Evolutionary conservation across 768 basidiomycete genomes (phyloP).

Genomic region (Leccinum imitatum): DNA sequence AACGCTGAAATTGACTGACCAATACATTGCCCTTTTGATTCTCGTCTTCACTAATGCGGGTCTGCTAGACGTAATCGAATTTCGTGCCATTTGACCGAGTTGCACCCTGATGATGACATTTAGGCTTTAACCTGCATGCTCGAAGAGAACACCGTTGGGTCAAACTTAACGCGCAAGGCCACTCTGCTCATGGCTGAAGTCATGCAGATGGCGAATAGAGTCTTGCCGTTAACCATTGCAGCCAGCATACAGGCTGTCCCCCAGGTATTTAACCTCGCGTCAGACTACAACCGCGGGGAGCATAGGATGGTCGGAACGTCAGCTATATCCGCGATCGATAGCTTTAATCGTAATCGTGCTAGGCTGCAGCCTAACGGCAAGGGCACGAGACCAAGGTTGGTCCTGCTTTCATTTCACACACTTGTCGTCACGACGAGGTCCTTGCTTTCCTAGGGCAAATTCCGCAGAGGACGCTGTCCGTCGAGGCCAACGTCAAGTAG

Average conservation of each 20-base stretch:
- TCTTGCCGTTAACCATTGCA: slow-evolving; percentile 79
- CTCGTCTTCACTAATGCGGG: slow-evolving; percentile 86
- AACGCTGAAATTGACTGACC: slow-evolving; percentile 82
- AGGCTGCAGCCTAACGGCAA: slow-evolving; percentile 63
- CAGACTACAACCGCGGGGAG: slow-evolving; percentile 71
- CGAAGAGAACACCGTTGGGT: slow-evolving; percentile 72
- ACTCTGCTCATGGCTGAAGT: slow-evolving; percentile 90
- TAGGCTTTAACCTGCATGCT: slow-evolving; percentile 86
- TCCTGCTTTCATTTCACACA: neutral
- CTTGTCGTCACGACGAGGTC: neutral
- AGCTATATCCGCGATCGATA: slow-evolving; percentile 85
- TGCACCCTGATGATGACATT: slow-evolving; percentile 3
- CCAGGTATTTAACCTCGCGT: slow-evolving; percentile 79
- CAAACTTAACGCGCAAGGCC: slow-evolving; percentile 82
- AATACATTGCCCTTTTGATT: slow-evolving; percentile 85
- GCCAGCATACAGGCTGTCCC: slow-evolving; percentile 88
- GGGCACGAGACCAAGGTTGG: slow-evolving; percentile 64
- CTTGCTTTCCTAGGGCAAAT: slow-evolving; percentile 52
- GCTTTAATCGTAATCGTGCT: slow-evolving; percentile 85
- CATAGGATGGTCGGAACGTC: slow-evolving; percentile 82
- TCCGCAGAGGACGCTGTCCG: slow-evolving; percentile 84
- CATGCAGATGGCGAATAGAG: slow-evolving; percentile 82
- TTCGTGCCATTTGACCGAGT: neutral
- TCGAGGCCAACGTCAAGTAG: slow-evolving; percentile 86
- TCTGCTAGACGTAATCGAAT: slow-evolving; percentile 70